phyloP scores from a whole-genome alignment of 2,329 filamentous ascomycete genomes.

The Aspergillus hiratsukae region DNA sequence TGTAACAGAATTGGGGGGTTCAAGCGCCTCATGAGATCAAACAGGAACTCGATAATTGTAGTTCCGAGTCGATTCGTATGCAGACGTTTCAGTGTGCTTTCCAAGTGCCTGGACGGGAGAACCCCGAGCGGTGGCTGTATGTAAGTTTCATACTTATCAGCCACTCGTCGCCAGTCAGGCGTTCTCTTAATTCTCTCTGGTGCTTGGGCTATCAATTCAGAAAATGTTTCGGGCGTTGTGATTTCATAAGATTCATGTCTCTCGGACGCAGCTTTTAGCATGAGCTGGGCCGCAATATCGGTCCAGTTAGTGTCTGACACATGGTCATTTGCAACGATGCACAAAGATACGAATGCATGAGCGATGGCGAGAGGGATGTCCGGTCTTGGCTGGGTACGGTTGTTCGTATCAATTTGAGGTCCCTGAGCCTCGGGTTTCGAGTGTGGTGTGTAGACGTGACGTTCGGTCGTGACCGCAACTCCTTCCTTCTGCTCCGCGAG shows the following conservation, averaged over 20 bases:
- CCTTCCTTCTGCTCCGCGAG: neutral
- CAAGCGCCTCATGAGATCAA: constrained; percentile 39
- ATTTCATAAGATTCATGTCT: constrained; percentile 41
- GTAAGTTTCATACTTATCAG: constrained; percentile 15
- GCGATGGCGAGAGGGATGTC: constrained; percentile 37
- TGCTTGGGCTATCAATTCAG: constrained; percentile 46
- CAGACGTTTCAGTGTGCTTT: constrained; percentile 21
- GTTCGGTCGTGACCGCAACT: neutral
- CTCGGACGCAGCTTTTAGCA: constrained; percentile 49
- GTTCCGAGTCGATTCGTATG: constrained; percentile 37
- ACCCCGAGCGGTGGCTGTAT: constrained; percentile 12
- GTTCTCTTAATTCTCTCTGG: constrained; percentile 30
- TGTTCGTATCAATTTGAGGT: neutral
- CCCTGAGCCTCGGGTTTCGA: neutral
- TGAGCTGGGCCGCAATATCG: constrained; percentile 44
- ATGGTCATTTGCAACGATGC: constrained; percentile 31
- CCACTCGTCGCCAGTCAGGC: constrained; percentile 29
- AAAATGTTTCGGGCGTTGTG: constrained; percentile 32
- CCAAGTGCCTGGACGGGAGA: constrained; percentile 23
- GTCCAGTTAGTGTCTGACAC: constrained; percentile 39
- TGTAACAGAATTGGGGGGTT: constrained; percentile 49
- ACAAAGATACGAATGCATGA: constrained; percentile 47
- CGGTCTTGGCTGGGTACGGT: neutral
- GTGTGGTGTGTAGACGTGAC: neutral
- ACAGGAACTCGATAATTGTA: constrained; percentile 39